Conservation (phyloP, 2,329 filamentous ascomycete species). For the Sarocladium kiliense region DNA sequence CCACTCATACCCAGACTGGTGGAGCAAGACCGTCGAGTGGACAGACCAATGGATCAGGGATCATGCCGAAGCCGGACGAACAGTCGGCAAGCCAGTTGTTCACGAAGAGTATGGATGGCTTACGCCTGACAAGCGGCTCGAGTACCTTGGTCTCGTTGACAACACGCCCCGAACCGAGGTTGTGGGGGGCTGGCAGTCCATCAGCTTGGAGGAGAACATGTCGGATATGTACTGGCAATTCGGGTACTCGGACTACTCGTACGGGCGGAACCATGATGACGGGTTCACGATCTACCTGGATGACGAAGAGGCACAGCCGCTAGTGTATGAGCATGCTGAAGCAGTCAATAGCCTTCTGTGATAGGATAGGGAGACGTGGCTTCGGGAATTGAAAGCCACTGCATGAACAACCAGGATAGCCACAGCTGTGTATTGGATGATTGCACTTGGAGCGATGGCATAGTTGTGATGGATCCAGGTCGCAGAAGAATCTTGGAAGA, state of each 20-base stretch:
- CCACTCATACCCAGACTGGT: slow-evolving; percentile 53
- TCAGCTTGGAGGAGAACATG: slow-evolving; percentile 40
- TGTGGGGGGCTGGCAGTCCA: slow-evolving; percentile 44
- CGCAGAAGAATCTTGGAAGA: too few species aligned
- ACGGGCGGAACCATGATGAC: slow-evolving; percentile 49
- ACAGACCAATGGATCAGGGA: slow-evolving; percentile 49
- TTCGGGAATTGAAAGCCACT: too few species aligned
- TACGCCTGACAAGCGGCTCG: slow-evolving; percentile 40
- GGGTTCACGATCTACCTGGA: slow-evolving; percentile 53
- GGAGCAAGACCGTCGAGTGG: slow-evolving; percentile 47
- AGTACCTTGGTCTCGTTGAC: slow-evolving; percentile 36
- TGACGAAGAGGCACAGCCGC: slow-evolving; percentile 36
- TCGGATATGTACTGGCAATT: slow-evolving; percentile 53
- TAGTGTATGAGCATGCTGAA: slow-evolving; percentile 40
- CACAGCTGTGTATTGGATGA: too few species aligned
- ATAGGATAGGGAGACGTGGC: not conserved
- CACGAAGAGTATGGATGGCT: slow-evolving; percentile 53
- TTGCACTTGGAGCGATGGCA: too few species aligned
- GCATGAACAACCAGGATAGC: too few species aligned
- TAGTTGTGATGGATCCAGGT: too few species aligned
- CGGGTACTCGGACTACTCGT: slow-evolving; percentile 45
- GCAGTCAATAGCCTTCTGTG: slow-evolving; percentile 24
- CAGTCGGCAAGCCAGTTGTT: slow-evolving; percentile 45
- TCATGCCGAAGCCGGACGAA: slow-evolving; percentile 38
- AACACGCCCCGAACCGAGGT: slow-evolving; percentile 39